Evolutionary conservation across 2,329 filamentous ascomycete species (phyloP).

Genomic region (Aspergillus sp.): DNA sequence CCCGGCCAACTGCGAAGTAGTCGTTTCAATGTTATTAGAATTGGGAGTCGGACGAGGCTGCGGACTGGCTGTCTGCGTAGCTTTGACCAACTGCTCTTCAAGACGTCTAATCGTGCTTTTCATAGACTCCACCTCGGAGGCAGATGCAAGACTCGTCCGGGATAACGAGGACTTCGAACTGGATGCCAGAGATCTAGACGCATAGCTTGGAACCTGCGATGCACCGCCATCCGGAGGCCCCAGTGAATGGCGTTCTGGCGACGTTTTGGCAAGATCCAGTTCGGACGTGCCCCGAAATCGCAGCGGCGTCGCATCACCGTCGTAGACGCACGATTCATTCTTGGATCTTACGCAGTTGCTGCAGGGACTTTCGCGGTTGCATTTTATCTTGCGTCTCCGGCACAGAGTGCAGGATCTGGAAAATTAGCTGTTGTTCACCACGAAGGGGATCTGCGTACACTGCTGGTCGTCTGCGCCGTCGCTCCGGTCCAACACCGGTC

Average conservation of each 20-base stretch:
- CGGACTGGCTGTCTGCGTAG: slow-evolving; percentile 16
- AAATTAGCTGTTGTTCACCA: neutral
- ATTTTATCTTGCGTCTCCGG: slow-evolving; percentile 61
- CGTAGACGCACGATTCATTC: slow-evolving; percentile 25
- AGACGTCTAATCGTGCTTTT: slow-evolving; percentile 44
- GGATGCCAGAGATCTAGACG: slow-evolving; percentile 9
- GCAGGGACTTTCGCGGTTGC: slow-evolving; percentile 60
- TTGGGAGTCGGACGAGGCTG: slow-evolving; percentile 19
- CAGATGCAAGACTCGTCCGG: slow-evolving; percentile 21
- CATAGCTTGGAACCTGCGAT: slow-evolving; percentile 9
- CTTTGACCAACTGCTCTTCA: slow-evolving; percentile 43
- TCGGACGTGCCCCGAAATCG: slow-evolving; percentile 1
- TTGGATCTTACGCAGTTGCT: slow-evolving; percentile 54
- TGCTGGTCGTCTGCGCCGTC: slow-evolving; percentile 43
- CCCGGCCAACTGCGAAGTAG: slow-evolving; percentile 41
- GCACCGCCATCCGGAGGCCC: neutral
- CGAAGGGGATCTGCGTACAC: slow-evolving; percentile 34
- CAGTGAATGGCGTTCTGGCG: neutral
- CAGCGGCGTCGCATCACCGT: slow-evolving; percentile 7
- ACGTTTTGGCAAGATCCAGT: neutral
- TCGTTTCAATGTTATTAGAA: slow-evolving; percentile 39
- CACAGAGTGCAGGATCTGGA: slow-evolving; percentile 57
- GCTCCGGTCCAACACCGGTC: slow-evolving; percentile 24
- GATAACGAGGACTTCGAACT: slow-evolving; percentile 22
- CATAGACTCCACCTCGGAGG: slow-evolving; percentile 39